A percentile compares a stretch with the other conserved stretches of the same genome.
phyloP scores from a whole-genome alignment of 1,284 basidiomycete species.

The Leccinum griseonigrum region DNA sequence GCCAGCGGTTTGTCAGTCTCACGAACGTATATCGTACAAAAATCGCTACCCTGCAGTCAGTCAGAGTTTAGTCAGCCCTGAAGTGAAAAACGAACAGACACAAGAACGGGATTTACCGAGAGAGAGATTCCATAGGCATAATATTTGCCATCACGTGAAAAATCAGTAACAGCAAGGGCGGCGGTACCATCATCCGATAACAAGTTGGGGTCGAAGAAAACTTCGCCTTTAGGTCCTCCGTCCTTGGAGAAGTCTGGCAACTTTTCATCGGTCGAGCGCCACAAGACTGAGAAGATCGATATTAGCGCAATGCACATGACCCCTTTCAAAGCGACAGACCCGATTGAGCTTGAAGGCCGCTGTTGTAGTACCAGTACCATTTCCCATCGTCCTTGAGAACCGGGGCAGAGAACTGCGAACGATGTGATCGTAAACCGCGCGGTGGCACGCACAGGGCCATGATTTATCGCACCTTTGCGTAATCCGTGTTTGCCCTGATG shows the following conservation, averaged over 20 bases:
- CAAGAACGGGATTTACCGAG: conserved; percentile 44
- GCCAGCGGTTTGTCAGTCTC: conserved; percentile 58
- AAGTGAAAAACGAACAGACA: neutral
- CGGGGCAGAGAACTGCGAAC: conserved; percentile 58
- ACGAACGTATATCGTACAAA: conserved; percentile 67
- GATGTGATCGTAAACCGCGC: conserved; percentile 3
- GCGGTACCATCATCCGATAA: conserved; percentile 74
- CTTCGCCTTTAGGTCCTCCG: conserved; percentile 49
- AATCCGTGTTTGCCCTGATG: conserved; percentile 65
- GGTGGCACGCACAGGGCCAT: neutral
- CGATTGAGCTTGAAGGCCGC: conserved; percentile 64
- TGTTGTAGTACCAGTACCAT: conserved; percentile 81
- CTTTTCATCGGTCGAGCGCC: conserved; percentile 55
- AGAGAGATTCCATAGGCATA: conserved; percentile 77
- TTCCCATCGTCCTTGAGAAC: conserved; percentile 58
- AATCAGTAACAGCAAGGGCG: conserved; percentile 54
- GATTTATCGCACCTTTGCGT: conserved; percentile 54
- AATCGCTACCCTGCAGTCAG: conserved; percentile 67
- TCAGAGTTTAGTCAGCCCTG: conserved; percentile 7
- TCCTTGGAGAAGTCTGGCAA: conserved; percentile 53
- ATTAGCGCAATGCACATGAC: neutral
- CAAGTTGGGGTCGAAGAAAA: conserved; percentile 80
- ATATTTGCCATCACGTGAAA: conserved; percentile 67
- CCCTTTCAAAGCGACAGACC: conserved; percentile 37
- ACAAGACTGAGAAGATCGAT: conserved; percentile 46